phyloP scores from a whole-genome alignment of 306 rosid genomes.

The Acacia acuminata region DNA sequence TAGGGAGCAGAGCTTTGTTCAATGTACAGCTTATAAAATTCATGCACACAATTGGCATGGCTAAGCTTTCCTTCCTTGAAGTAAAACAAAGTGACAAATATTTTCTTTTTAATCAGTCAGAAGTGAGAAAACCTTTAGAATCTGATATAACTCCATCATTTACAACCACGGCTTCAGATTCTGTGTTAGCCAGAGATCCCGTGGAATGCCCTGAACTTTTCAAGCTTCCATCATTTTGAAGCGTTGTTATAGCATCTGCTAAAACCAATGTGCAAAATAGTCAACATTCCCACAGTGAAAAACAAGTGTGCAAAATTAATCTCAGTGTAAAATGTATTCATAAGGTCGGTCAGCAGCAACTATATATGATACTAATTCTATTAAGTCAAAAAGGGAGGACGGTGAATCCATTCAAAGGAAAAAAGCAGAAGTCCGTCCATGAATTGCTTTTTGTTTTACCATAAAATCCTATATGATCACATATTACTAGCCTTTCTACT shows the following conservation, averaged over 20 bases:
- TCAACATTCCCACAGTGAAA: constrained; percentile 22
- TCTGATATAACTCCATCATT: constrained; percentile 57
- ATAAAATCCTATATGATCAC: neutral
- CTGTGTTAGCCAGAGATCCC: constrained; percentile 46
- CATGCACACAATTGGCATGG: neutral
- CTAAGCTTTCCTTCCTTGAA: neutral
- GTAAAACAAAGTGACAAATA: neutral
- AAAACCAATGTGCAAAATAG: constrained; percentile 30
- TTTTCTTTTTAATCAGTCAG: neutral
- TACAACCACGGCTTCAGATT: constrained; percentile 43
- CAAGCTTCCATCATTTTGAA: constrained; percentile 42
- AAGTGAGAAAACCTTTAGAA: constrained; percentile 48
- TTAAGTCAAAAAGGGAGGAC: neutral
- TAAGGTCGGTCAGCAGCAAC: neutral
- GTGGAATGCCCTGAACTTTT: constrained; percentile 49
- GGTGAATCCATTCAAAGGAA: constrained; percentile 4
- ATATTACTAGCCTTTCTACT: constrained; percentile 7
- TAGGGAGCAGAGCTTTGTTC: neutral
- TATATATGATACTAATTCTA: neutral
- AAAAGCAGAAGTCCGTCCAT: neutral
- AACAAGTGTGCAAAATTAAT: neutral
- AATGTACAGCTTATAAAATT: constrained; percentile 8
- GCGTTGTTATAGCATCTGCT: constrained; percentile 52
- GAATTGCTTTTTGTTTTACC: constrained; percentile 1
- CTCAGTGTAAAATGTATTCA: neutral